phyloP scores from a whole-genome alignment of 2,329 filamentous ascomycete species.

The Arthrocladium fulminans region DNA sequence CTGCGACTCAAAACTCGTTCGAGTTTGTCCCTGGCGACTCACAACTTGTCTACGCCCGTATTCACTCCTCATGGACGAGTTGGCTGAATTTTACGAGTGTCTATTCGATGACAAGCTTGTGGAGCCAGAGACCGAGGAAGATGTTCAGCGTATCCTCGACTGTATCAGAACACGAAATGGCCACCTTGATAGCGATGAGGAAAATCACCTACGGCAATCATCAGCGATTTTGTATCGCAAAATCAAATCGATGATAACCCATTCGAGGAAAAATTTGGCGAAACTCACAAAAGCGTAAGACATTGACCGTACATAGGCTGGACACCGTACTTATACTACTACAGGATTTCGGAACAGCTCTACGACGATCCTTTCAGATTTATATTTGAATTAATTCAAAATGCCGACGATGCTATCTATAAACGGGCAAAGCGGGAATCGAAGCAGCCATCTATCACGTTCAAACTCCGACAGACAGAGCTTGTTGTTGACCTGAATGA shows the following conservation, averaged over 20 bases:
- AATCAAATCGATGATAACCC: slow-evolving; percentile 8
- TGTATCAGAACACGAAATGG: slow-evolving; percentile 11
- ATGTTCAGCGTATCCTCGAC: slow-evolving; percentile 12
- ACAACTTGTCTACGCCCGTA: too few species aligned
- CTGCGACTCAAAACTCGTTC: too few species aligned
- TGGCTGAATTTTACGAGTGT: slow-evolving; percentile 9
- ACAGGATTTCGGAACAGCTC: slow-evolving; percentile 12
- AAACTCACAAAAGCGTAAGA: slow-evolving; percentile 13
- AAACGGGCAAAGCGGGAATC: neutral
- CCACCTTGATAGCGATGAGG: slow-evolving; percentile 10
- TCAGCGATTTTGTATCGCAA: slow-evolving; percentile 5
- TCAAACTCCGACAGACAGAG: slow-evolving; percentile 7
- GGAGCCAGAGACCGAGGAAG: slow-evolving; percentile 10
- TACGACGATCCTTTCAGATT: slow-evolving; percentile 19
- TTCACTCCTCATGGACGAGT: too few species aligned
- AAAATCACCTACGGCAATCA: slow-evolving; percentile 6
- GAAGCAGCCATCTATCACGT: slow-evolving; percentile 8
- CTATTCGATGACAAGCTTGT: slow-evolving; percentile 9
- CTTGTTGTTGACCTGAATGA: slow-evolving; percentile 27
- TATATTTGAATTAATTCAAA: slow-evolving; percentile 32
- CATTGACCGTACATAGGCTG: neutral
- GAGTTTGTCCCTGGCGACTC: too few species aligned
- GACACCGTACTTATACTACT: neutral
- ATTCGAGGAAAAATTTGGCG: slow-evolving; percentile 8
- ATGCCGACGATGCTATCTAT: slow-evolving; percentile 32